Conservation (phyloP, 495 filamentous ascomycete species). For the Chaetomium fimeti region DNA sequence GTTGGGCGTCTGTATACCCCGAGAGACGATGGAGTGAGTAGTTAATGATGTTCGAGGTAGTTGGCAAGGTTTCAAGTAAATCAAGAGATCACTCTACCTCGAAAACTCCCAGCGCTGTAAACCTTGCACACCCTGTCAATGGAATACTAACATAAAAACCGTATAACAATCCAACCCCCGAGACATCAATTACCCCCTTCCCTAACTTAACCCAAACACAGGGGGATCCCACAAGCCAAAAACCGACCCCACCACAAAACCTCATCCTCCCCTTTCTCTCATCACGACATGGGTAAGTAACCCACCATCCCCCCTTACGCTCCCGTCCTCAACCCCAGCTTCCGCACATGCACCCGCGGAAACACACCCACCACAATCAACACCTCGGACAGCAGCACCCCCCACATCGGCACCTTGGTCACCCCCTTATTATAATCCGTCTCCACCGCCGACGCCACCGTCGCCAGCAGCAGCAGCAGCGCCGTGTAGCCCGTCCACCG, state of each 20-base stretch:
- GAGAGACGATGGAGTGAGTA: slow-evolving; percentile 4
- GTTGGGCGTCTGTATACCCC: slow-evolving; percentile 17
- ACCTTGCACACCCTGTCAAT: no score
- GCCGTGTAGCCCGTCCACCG: slow-evolving; percentile 62
- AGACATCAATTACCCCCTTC: no score
- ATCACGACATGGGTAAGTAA: no score
- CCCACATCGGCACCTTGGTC: slow-evolving; percentile 71
- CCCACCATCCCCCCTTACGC: not conserved
- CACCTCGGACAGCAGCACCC: slow-evolving; percentile 57
- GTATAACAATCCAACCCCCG: no score
- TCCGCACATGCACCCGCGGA: slow-evolving; percentile 77
- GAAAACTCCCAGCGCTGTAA: not conserved
- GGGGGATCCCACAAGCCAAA: no score
- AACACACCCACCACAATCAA: slow-evolving; percentile 66
- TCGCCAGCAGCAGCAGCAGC: slow-evolving; percentile 66
- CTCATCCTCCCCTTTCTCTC: no score
- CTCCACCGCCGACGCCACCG: slow-evolving; percentile 71
- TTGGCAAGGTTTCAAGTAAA: not conserved
- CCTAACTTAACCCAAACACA: no score
- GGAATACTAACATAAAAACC: no score
- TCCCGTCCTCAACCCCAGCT: slow-evolving; percentile 57
- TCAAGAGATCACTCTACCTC: not conserved
- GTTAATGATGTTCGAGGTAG: slow-evolving; percentile 5
- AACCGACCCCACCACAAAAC: no score
- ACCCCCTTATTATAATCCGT: slow-evolving; percentile 64